Evolutionary conservation across 768 basidiomycete species (phyloP).

Genomic region (Tricholoma terreum): DNA sequence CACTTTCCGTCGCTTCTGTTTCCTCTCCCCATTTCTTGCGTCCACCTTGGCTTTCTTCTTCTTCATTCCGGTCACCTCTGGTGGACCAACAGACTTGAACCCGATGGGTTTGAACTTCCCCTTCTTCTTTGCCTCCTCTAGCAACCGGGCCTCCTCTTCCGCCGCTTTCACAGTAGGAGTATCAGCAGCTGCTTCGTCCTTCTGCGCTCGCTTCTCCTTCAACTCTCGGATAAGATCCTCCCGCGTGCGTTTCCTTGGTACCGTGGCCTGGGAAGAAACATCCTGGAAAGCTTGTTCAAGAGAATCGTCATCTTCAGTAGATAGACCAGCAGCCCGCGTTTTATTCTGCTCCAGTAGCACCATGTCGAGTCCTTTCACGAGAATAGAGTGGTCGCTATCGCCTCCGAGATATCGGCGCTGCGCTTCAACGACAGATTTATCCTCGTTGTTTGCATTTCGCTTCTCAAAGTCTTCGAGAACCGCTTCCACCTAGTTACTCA

Average conservation of each 20-base stretch:
- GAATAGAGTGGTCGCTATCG: slow-evolving; percentile 79
- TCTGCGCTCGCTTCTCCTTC: slow-evolving; percentile 56
- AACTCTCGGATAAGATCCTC: slow-evolving; percentile 72
- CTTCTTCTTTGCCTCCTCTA: slow-evolving; percentile 46
- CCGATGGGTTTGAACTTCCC: slow-evolving; percentile 60
- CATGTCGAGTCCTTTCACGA: slow-evolving; percentile 88
- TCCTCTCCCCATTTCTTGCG: slow-evolving; percentile 42
- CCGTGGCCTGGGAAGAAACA: slow-evolving; percentile 24
- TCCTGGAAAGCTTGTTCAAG: slow-evolving; percentile 74
- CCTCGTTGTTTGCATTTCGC: slow-evolving; percentile 50
- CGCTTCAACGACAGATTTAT: slow-evolving; percentile 64
- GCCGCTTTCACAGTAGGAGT: slow-evolving; percentile 18
- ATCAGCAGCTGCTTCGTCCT: slow-evolving; percentile 17
- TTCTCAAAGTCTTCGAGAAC: slow-evolving; percentile 80
- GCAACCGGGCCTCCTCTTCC: slow-evolving; percentile 29
- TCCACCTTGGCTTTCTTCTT: slow-evolving; percentile 51
- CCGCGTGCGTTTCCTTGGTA: slow-evolving; percentile 68
- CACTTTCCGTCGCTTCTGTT: slow-evolving; percentile 59
- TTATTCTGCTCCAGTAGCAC: slow-evolving; percentile 84
- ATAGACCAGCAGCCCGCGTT: slow-evolving; percentile 49
- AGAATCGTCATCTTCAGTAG: slow-evolving; percentile 71
- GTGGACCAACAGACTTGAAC: slow-evolving; percentile 58
- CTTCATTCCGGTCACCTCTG: slow-evolving; percentile 35
- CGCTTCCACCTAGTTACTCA: slow-evolving; percentile 62
- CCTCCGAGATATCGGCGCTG: slow-evolving; percentile 80